These are phyloP conservation scores for Solanum bulbocastanum DNA, from an alignment of 257 asterid species.

Conservation along the genomic window DNA sequence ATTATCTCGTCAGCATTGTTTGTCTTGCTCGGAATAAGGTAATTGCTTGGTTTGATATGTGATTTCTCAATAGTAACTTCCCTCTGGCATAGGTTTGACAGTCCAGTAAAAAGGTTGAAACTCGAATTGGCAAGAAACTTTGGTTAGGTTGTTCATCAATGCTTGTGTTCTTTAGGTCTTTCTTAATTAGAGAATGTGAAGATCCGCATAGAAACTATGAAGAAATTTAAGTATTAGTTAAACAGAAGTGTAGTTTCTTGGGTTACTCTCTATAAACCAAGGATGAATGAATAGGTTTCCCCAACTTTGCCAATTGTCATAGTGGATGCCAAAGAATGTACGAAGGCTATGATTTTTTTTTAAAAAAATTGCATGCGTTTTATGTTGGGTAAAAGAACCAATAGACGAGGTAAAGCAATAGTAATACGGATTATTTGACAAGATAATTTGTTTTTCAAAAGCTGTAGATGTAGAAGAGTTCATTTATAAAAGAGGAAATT, in stretches of 20 bases:
- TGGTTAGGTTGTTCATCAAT: neutral
- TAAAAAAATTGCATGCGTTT: neutral
- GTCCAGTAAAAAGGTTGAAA: neutral
- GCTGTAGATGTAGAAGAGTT: neutral
- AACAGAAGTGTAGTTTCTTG: neutral
- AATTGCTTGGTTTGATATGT: neutral
- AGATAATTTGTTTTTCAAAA: neutral
- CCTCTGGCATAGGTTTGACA: neutral
- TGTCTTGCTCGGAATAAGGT: neutral
- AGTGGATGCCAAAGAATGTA: neutral
- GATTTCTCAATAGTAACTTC: neutral
- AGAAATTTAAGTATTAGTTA: neutral
- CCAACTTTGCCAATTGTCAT: neutral
- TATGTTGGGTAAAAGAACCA: neutral
- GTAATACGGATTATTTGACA: neutral
- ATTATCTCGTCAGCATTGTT: neutral
- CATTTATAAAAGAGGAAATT: neutral
- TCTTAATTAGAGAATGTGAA: neutral
- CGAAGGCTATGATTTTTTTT: neutral
- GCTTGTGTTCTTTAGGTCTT: neutral
- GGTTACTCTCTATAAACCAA: neutral
- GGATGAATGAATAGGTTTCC: neutral
- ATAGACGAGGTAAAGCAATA: neutral
- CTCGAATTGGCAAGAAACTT: neutral
- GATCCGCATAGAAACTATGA: neutral